A percentile compares a stretch with the other conserved stretches of the same genome.
These are phyloP conservation scores for Kodamaea alishanica DNA, from an alignment of 1,139 yeast species.

Conservation along the genomic window DNA sequence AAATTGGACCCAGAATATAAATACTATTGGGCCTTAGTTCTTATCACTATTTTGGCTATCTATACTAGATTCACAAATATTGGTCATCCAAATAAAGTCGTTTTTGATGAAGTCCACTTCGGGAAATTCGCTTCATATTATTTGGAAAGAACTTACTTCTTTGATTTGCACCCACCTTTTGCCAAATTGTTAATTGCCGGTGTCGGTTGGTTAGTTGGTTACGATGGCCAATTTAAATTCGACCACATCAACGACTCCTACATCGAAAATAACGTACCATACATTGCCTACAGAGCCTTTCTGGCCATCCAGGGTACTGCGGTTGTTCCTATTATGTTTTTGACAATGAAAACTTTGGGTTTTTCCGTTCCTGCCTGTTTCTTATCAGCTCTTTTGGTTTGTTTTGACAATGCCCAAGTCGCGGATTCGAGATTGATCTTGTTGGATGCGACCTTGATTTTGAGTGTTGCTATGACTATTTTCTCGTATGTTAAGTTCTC, in stretches of 20 bases:
- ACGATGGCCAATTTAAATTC: slow-evolving; percentile 85
- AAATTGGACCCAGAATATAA: slow-evolving; percentile 27
- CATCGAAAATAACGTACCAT: slow-evolving; percentile 75
- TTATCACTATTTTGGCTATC: slow-evolving; percentile 65
- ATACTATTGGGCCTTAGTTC: slow-evolving; percentile 41
- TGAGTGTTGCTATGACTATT: slow-evolving; percentile 76
- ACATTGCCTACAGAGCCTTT: slow-evolving; percentile 77
- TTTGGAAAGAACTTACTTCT: slow-evolving; percentile 78
- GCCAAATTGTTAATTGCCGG: slow-evolving; percentile 90
- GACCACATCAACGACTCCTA: slow-evolving; percentile 88
- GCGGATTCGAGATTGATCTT: slow-evolving; percentile 87
- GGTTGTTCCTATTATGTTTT: slow-evolving; percentile 78
- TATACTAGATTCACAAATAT: slow-evolving; percentile 68
- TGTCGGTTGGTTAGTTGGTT: slow-evolving; percentile 86
- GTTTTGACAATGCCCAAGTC: slow-evolving; percentile 88
- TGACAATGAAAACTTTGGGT: slow-evolving; percentile 79
- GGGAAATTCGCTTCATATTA: slow-evolving; percentile 94
- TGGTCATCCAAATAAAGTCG: slow-evolving; percentile 78
- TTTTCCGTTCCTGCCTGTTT: slow-evolving; percentile 76
- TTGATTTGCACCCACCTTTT: slow-evolving; percentile 97
- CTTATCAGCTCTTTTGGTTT: slow-evolving; percentile 74
- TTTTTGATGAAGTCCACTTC: slow-evolving; percentile 97
- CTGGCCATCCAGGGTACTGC: slow-evolving; percentile 80
- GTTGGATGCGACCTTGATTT: slow-evolving; percentile 82
- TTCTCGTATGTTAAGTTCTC: slow-evolving; percentile 77